Conservation (phyloP, 1,284 basidiomycete species). For the Malassezia furfur region DNA sequence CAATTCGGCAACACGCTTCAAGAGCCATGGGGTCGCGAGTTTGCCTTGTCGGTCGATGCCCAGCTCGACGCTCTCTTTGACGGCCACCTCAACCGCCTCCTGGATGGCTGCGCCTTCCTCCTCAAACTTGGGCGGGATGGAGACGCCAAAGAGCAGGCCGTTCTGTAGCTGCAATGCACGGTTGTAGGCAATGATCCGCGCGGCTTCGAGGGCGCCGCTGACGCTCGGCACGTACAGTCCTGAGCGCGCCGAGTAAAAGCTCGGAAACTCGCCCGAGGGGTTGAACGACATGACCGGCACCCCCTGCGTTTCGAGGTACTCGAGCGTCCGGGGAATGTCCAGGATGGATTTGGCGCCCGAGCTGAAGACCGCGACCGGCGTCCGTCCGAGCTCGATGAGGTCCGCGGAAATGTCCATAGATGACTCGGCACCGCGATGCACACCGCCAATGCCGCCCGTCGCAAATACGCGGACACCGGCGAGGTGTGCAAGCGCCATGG, state of each 20-base stretch:
- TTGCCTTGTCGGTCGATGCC: slow-evolving; percentile 76
- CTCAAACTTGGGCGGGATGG: slow-evolving; percentile 73
- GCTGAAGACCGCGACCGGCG: slow-evolving; percentile 62
- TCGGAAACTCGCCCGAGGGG: slow-evolving; percentile 65
- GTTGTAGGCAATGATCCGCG: slow-evolving; percentile 55
- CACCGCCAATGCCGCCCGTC: slow-evolving; percentile 60
- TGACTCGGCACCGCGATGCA: slow-evolving; percentile 81
- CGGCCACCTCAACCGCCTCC: slow-evolving; percentile 70
- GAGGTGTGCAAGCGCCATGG: slow-evolving; percentile 50
- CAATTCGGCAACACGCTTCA: slow-evolving; percentile 72
- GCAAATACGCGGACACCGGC: slow-evolving; percentile 47
- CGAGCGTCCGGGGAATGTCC: slow-evolving; percentile 82
- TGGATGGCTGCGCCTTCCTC: slow-evolving; percentile 64
- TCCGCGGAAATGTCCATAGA: slow-evolving; percentile 68
- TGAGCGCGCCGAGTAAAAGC: slow-evolving; percentile 78
- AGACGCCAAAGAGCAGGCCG: slow-evolving; percentile 65
- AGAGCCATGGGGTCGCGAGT: slow-evolving; percentile 88
- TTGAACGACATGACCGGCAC: slow-evolving; percentile 80
- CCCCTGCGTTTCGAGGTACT: slow-evolving; percentile 93
- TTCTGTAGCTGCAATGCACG: slow-evolving; percentile 52
- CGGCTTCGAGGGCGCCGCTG: slow-evolving; percentile 20
- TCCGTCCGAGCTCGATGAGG: slow-evolving; percentile 37
- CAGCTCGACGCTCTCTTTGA: slow-evolving; percentile 69
- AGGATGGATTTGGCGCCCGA: slow-evolving; percentile 90
- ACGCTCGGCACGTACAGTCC: slow-evolving; percentile 61